Evolutionary conservation across 306 rosid species (phyloP).

Genomic region (Cucurbita maxima): DNA sequence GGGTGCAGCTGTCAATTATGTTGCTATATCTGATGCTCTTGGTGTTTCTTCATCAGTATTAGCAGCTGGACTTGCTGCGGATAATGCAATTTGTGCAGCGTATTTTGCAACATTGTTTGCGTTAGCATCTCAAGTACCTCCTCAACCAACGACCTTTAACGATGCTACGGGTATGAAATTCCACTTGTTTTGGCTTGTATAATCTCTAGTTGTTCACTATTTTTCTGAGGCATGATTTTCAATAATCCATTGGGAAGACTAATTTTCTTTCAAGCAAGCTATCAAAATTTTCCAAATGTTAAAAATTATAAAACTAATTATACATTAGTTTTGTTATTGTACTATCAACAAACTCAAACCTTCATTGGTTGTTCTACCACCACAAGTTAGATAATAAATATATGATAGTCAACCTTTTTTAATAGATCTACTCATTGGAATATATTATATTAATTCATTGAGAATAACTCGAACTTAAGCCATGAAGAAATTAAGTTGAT

Average conservation of each 20-base stretch:
- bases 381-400: not conserved
- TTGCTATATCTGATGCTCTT: conserved; percentile 48
- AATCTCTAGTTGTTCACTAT: not conserved
- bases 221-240: not conserved
- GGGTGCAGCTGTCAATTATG: conserved; percentile 32
- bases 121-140: conserved; percentile 49
- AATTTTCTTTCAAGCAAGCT: too few relatives aligned
- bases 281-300: too few relatives aligned
- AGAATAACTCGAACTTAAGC: not conserved
- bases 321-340: not conserved
- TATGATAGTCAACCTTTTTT: not conserved
- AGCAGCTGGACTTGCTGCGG: conserved; percentile 44
- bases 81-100: conserved; percentile 31
- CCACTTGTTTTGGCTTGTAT: not conserved
- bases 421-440: not conserved
- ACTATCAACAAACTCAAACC: not conserved
- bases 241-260: too few relatives aligned
- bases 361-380: not conserved
- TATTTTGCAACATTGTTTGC: conserved; percentile 57
- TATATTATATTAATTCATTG: not conserved
- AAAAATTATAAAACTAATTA: too few relatives aligned
- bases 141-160: conserved; percentile 27
- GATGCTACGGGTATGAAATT: conserved; percentile 17
- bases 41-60: conserved; percentile 34
- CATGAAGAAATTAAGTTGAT: not conserved